Evolutionary conservation across 2,329 filamentous ascomycete genomes (phyloP), one percentile per base, ranked within the genome.

Genomic region (Stagonosporopsis cucurbitacearum): DNA sequence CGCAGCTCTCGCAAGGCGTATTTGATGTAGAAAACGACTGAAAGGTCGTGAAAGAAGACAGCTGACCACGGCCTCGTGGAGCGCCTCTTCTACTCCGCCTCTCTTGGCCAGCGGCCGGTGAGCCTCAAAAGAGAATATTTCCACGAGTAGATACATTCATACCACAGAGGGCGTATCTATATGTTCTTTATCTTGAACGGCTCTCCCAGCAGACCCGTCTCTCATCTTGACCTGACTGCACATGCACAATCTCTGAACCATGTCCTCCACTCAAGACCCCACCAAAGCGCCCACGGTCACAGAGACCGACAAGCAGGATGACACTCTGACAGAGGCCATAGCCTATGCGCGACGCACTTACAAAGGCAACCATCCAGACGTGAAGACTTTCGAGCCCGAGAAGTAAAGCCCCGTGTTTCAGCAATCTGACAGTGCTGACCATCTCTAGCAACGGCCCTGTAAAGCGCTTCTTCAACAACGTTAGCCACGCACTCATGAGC

Each of bases 21-120:
- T 13, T 50, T 2, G 23, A 13, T 12, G 23, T 28, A 7, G 32
- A 32, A 23, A 39, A 20, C 23, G 28, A 42, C 19, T n/a, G 53
- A 20, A 46, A 30, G 12, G 4, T 23, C 5, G 30, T n/a, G 4
- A 12, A 7, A 15, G 22, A 36, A 9, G 12, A 15, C 36, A 23
- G 39, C 22, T 56, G 53, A 51, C 42, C 19, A 3, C 15, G 35
- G 23, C 39, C 42, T 42, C 47, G 47, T 47, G 53, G 19, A 32
- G 47, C 42, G 53, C 53, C 48, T 51, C 47, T 25, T 22, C 9
- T 30, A 32, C 53, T 56, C 47, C 47, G 53, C 53, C 53, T 19
- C 32, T 23, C 53, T 56, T 56, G 47, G 47, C 53, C 36, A 37
- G 17, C 37, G 17, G 28, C 52, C 47, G 42, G 53, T 56, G 42